A percentile compares a stretch with the other conserved stretches of the same genome.
Evolutionary conservation across 495 filamentous ascomycete species (phyloP).

Genomic region (Trichoderma parareesei): DNA sequence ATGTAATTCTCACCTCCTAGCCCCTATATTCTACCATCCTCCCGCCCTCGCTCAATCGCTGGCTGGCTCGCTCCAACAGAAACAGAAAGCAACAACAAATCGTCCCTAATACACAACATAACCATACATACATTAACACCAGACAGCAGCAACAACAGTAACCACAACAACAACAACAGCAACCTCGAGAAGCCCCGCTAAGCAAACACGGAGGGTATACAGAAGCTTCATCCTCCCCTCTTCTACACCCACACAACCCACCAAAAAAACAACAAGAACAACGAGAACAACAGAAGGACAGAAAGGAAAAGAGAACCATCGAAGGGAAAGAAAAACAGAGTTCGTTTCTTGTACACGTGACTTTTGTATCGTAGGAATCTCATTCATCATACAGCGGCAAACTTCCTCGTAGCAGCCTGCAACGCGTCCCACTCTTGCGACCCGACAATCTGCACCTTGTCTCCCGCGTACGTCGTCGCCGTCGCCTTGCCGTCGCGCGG

Average conservation of each 20-base stretch:
- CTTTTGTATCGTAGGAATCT: background rate
- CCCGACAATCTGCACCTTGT: constrained; percentile 33
- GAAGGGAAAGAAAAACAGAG: background rate
- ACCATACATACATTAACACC: background rate
- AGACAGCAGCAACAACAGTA: background rate
- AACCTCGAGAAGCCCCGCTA: background rate
- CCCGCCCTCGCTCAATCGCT: background rate
- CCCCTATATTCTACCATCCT: background rate
- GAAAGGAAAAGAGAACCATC: background rate
- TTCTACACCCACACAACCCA: background rate
- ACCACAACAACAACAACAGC: background rate
- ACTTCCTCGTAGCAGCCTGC: constrained; percentile 21
- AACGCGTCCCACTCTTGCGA: constrained; percentile 36
- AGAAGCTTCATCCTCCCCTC: background rate
- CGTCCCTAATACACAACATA: background rate
- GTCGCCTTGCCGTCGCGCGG: constrained; percentile 29
- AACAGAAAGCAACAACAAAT: background rate
- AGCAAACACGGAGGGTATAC: background rate
- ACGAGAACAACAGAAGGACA: background rate
- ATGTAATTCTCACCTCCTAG: background rate
- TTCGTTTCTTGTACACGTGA: background rate
- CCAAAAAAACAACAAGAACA: background rate
- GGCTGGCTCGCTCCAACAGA: background rate
- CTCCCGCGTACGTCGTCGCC: constrained; percentile 17
- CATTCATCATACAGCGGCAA: constrained; percentile 4